Percentiles rank a stretch among this genome's conserved stretches.
Evolutionary conservation across 2,329 filamentous ascomycete genomes (phyloP).

Genomic region (Neurospora sp.): DNA sequence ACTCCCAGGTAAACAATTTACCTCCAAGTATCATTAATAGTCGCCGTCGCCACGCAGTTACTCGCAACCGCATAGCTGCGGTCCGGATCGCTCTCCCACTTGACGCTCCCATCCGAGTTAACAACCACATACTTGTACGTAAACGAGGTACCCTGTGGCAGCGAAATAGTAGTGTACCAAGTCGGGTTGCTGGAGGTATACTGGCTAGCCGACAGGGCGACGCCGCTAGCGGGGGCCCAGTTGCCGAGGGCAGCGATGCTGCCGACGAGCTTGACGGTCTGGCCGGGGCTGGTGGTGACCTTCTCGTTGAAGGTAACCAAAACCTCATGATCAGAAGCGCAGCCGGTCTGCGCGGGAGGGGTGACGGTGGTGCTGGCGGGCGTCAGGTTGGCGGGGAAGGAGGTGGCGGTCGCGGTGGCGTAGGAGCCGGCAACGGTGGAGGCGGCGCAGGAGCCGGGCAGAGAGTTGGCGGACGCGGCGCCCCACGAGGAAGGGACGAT

Average conservation of each 20-base stretch:
- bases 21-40: constrained; percentile 9
- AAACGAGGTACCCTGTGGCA: constrained; percentile 46
- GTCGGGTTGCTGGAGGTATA: constrained; percentile 52
- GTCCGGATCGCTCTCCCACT: constrained; percentile 56
- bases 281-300: constrained; percentile 47
- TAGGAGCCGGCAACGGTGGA: constrained; percentile 42
- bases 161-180: constrained; percentile 48
- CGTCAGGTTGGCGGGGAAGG: constrained; percentile 41
- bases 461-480: constrained; percentile 31
- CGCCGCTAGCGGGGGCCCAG: constrained; percentile 47
- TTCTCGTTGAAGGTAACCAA: constrained; percentile 53
- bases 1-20: background rate
- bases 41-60: constrained; percentile 21
- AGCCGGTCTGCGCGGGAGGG: constrained; percentile 23
- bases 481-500: constrained; percentile 49
- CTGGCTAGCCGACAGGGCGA: constrained; percentile 45
- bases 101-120: constrained; percentile 40
- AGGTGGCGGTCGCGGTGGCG: constrained; percentile 34
- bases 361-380: constrained; percentile 21
- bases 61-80: constrained; percentile 28
- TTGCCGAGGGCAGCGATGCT: constrained; percentile 47
- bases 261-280: constrained; percentile 58
- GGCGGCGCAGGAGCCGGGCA: constrained; percentile 39
- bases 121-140: constrained; percentile 63
- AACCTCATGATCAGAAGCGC: constrained; percentile 34